Percentiles rank a stretch among this genome's conserved stretches.
Evolutionary conservation across 2,329 filamentous ascomycete species (phyloP).

Genomic region (Ophiostoma himal-ulmi): DNA sequence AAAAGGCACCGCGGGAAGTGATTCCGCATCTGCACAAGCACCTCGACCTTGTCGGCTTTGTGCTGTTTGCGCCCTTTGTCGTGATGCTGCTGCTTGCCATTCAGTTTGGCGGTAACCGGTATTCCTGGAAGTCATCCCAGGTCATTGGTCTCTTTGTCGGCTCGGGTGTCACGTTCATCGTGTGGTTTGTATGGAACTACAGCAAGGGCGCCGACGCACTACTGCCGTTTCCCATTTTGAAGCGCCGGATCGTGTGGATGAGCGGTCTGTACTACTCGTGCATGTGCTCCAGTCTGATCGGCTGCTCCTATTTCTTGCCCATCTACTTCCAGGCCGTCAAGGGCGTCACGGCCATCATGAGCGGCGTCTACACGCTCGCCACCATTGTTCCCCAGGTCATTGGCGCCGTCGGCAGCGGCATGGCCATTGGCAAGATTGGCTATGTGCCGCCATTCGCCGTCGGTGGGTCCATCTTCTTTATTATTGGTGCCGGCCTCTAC

Average conservation of each 20-base stretch:
- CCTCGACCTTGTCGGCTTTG: conserved; percentile 41
- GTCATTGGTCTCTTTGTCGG: conserved; percentile 43
- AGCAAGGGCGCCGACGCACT: conserved; percentile 30
- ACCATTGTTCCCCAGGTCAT: conserved; percentile 29
- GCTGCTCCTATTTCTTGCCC: conserved; percentile 32
- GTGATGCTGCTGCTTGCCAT: conserved; percentile 42
- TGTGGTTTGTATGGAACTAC: conserved; percentile 41
- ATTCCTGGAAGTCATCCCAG: conserved; percentile 36
- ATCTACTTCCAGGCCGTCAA: conserved; percentile 38
- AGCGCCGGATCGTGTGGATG: conserved; percentile 27
- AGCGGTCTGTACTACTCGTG: conserved; percentile 27
- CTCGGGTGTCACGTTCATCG: conserved; percentile 35
- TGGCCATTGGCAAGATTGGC: conserved; percentile 28
- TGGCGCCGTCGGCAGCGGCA: conserved; percentile 27
- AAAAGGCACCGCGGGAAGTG: conserved; percentile 29
- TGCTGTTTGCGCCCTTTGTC: conserved; percentile 39
- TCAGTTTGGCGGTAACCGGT: conserved; percentile 39
- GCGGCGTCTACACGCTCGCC: conserved; percentile 35
- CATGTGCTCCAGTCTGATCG: conserved; percentile 27
- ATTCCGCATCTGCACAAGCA: conserved; percentile 30
- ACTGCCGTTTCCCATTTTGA: conserved; percentile 30
- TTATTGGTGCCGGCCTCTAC: conserved; percentile 35
- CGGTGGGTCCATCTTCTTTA: conserved; percentile 30
- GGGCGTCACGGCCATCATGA: conserved; percentile 30
- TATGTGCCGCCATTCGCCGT: conserved; percentile 36